phyloP scores from a whole-genome alignment of 257 asterid species.

The Rehmannia glutinosa region DNA sequence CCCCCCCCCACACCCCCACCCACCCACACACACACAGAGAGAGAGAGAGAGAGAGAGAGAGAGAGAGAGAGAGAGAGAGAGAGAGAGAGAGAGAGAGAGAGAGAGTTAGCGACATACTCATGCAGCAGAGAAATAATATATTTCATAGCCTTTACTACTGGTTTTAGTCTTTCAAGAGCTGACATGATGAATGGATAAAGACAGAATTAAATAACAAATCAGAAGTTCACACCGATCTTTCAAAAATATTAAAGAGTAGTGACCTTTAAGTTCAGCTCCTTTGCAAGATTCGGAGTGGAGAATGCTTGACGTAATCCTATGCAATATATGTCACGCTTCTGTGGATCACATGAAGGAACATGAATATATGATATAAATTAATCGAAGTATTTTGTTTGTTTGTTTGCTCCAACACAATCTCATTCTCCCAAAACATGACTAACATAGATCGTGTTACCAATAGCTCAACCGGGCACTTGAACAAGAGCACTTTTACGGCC shows the following conservation, averaged over 20 bases:
- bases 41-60: too few species aligned
- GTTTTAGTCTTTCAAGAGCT: background rate
- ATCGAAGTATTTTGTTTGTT: background rate
- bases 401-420: background rate
- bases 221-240: background rate
- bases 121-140: background rate
- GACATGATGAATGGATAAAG: background rate
- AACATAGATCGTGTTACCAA: background rate
- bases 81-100: too few species aligned
- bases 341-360: conserved; percentile 3
- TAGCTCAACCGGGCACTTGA: background rate
- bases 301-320: conserved; percentile 71
- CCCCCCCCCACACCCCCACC: background rate
- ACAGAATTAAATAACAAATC: background rate
- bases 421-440: background rate
- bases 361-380: background rate
- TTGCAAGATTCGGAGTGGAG: conserved; percentile 68
- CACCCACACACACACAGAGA: background rate
- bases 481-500: background rate
- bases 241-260: background rate
- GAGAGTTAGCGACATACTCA: background rate
- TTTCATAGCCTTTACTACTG: background rate
- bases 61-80: too few species aligned
- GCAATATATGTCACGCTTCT: conserved; percentile 89
- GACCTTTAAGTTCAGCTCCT: conserved; percentile 85